Percentiles rank a stretch among this genome's conserved stretches.
phyloP scores from a whole-genome alignment of 768 basidiomycete genomes.

The Kwoniella pini region DNA sequence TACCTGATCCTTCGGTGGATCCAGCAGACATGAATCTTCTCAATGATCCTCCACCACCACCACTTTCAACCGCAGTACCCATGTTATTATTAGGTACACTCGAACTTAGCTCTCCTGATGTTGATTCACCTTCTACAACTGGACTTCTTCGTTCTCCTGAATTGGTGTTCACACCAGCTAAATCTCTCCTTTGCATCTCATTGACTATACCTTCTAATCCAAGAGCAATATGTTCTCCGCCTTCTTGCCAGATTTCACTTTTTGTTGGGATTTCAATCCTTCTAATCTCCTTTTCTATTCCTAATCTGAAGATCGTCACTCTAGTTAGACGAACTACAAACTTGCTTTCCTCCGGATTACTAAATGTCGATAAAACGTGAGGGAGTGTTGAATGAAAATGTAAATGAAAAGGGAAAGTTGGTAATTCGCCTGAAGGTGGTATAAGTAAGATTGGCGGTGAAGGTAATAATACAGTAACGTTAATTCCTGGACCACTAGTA shows the following conservation, averaged over 20 bases:
- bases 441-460: slow-evolving; percentile 47
- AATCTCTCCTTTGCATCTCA: neutral
- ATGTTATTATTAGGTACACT: neutral
- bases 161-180: neutral
- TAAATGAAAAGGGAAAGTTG: slow-evolving; percentile 45
- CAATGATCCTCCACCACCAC: slow-evolving; percentile 1
- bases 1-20: neutral
- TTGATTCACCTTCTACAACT: neutral
- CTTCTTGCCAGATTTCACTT: slow-evolving; percentile 46
- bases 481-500: slow-evolving; percentile 24
- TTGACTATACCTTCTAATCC: slow-evolving; percentile 15
- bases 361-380: slow-evolving; percentile 37
- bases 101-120: neutral
- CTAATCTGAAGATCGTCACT: slow-evolving; percentile 40
- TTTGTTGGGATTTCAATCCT: slow-evolving; percentile 41
- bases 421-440: slow-evolving; percentile 15
- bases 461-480: slow-evolving; percentile 41
- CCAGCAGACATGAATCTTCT: slow-evolving; percentile 13
- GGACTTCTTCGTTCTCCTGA: neutral
- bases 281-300: slow-evolving; percentile 39
- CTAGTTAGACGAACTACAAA: slow-evolving; percentile 42
- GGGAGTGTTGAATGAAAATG: slow-evolving; percentile 42
- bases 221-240: slow-evolving; percentile 28
- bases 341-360: slow-evolving; percentile 32
- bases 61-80: neutral